Base-by-base conservation (phyloP, 108 stramenopile genomes). In the Discostella pseudostelligera region DNA sequence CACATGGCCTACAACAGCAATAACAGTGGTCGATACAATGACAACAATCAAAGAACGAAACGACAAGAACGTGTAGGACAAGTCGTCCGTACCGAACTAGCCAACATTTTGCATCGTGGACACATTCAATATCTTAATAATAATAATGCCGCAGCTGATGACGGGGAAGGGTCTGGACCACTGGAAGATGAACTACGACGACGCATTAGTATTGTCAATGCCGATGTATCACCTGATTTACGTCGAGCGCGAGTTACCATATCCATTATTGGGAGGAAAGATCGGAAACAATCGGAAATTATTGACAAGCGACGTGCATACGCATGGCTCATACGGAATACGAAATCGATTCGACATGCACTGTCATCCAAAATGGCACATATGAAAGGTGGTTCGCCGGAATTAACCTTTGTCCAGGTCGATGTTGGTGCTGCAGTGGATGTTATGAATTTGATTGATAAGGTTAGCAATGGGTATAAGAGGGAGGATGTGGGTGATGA, bases 401-500 rank as follows among this genome's bases (percentile, higher is more conserved):
- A 84, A 63, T 72, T 95, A 49, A 87, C 78, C 9, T 95, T 95
- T 78, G 84, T 87, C 17, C 88, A 89, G 74, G 87, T 84, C n/a
- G 91, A 95, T 82, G 85, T 95, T 8, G 85, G 85, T 6, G 91
- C 87, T 16, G 94, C 91, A 8, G 88, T 90, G 45, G 90, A 92
- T 78, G 90, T 95, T 48, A 92, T 92, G 89, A 80, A 86, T 57
- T 64, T 95, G 56, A 92, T 95, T 65, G 91, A 95, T 35, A 88
- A 92, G 72, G 85, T 94, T 42, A 21, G 49, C 44, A 55, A 73
- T 61, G 81, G 76, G 3, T 84, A 86, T 56, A 83, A 80, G 71
- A 84, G 90, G 54, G 79, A 86, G 25, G 82, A 80, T 39, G 77
- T 76, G 44, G 69, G 66, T 9, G 22, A 50, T 48, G 47, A 48